Conservation (phyloP, 2,329 filamentous ascomycete species). For the Graphilbum ipis-grandicollis region DNA sequence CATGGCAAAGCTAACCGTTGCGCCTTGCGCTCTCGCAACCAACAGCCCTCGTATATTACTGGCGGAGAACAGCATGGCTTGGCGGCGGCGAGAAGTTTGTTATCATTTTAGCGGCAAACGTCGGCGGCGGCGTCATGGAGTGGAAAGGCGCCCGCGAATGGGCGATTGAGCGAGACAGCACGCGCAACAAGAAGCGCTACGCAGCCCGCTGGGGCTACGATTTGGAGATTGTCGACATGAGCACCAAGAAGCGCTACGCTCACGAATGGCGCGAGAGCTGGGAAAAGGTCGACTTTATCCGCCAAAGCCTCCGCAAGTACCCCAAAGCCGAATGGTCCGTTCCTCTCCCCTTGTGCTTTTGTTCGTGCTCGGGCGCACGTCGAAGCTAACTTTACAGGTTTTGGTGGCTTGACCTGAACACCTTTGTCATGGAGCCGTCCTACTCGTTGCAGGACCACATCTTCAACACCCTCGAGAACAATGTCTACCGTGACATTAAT, state of each 20-base stretch:
- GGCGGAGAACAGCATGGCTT: conserved; percentile 53
- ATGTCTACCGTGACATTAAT: conserved; percentile 91
- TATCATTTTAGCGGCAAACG: conserved; percentile 81
- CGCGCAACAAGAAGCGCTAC: conserved; percentile 89
- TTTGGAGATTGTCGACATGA: conserved; percentile 94
- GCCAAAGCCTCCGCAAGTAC: conserved; percentile 80
- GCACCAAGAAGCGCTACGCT: conserved; percentile 93
- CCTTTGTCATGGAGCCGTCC: conserved; percentile 90
- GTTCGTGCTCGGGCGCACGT: not conserved
- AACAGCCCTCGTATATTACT: conserved; percentile 39
- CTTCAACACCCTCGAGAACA: conserved; percentile 58
- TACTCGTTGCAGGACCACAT: conserved; percentile 83
- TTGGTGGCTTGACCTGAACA: conserved; percentile 98
- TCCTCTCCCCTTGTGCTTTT: not conserved
- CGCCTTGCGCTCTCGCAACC: conserved; percentile 10
- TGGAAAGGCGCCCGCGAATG: conserved; percentile 96
- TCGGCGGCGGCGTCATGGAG: conserved; percentile 95
- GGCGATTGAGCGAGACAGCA: conserved; percentile 93
- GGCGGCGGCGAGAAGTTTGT: conserved; percentile 85
- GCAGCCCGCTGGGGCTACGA: conserved; percentile 82
- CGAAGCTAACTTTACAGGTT: conserved; percentile 56
- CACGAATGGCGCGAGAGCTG: conserved; percentile 99
- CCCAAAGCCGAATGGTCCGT: conserved; percentile 83
- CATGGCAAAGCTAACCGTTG: conserved; percentile 1
- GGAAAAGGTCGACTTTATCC: conserved; percentile 94